These are phyloP conservation scores for Carnegiea gigantea DNA, from an alignment of 179 eudicot species.

Conservation along the genomic window DNA sequence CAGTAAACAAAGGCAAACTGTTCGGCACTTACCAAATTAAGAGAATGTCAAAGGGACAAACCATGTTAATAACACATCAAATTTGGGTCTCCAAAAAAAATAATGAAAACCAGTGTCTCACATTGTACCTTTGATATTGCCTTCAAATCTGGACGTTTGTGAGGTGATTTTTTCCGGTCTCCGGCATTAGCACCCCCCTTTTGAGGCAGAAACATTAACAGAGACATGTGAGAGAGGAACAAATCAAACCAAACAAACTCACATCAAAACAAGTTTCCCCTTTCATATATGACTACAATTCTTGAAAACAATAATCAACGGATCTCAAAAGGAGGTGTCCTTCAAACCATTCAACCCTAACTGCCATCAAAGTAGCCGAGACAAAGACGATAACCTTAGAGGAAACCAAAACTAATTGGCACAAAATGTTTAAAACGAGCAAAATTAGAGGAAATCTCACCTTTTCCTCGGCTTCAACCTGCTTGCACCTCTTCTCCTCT, in stretches of 20 bases:
- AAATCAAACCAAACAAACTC: not conserved
- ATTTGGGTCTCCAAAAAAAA: too few relatives aligned
- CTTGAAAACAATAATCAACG: not conserved
- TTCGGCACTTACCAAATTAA: not conserved
- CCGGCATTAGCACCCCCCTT: conserved; percentile 18
- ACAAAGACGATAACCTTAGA: not conserved
- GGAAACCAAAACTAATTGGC: not conserved
- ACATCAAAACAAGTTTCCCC: conserved; percentile 4
- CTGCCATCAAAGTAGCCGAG: not conserved
- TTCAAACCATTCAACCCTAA: not conserved
- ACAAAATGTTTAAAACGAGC: not conserved
- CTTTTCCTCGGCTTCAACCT: conserved; percentile 29
- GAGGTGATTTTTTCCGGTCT: conserved; percentile 29
- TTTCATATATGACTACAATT: not conserved
- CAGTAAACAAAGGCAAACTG: not conserved
- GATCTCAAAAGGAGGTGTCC: not conserved
- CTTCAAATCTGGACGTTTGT: conserved; percentile 86
- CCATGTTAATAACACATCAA: not conserved
- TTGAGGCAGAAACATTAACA: conserved; percentile 25
- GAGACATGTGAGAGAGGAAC: not conserved
- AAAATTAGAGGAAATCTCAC: conserved; percentile 20
- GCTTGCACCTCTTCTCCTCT: conserved; percentile 57
- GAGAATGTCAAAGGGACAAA: not conserved
- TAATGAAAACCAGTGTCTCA: not conserved
- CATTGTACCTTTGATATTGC: conserved; percentile 59